These are phyloP conservation scores for Cladosporium sp. DNA, from an alignment of 2,329 filamentous ascomycete genomes.

Conservation along the genomic window DNA sequence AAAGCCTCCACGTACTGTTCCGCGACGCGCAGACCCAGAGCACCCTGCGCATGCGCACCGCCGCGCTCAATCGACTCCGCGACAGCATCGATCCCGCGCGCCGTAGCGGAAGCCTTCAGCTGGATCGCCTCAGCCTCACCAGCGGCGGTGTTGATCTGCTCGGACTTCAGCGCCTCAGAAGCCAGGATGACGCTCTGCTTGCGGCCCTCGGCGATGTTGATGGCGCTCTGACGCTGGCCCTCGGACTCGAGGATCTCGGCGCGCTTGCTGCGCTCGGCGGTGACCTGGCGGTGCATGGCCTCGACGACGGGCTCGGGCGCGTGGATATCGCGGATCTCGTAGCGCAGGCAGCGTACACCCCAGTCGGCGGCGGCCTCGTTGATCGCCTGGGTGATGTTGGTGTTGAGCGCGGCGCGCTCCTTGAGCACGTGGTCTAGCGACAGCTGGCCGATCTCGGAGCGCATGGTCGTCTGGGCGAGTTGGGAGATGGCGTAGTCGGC, in stretches of 20 bases:
- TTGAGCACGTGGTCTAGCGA: constrained; percentile 96
- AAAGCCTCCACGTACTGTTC: constrained; percentile 99
- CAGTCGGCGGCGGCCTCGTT: constrained; percentile 96
- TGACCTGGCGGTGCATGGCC: constrained; percentile 97
- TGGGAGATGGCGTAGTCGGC: constrained; percentile 98
- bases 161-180: constrained; percentile 80
- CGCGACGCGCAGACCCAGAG: constrained; percentile 80
- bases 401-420: constrained; percentile 91
- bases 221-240: constrained; percentile 91
- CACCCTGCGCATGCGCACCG: constrained; percentile 68
- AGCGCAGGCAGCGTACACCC: constrained; percentile 92
- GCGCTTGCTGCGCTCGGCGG: constrained; percentile 92
- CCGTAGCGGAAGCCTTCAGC: constrained; percentile 79
- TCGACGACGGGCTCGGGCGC: constrained; percentile 88
- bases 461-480: constrained; percentile 97
- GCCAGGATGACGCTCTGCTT: constrained; percentile 97
- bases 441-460: constrained; percentile 93
- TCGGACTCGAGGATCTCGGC: constrained; percentile 97
- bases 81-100: constrained; percentile 80
- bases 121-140: constrained; percentile 94
- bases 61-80: constrained; percentile 65
- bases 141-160: constrained; percentile 86
- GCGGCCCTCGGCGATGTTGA: constrained; percentile 96
- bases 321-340: constrained; percentile 98
- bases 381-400: constrained; percentile 97